Base-by-base conservation (phyloP, 1,284 basidiomycete genomes). In the Trametes pubescens region DNA sequence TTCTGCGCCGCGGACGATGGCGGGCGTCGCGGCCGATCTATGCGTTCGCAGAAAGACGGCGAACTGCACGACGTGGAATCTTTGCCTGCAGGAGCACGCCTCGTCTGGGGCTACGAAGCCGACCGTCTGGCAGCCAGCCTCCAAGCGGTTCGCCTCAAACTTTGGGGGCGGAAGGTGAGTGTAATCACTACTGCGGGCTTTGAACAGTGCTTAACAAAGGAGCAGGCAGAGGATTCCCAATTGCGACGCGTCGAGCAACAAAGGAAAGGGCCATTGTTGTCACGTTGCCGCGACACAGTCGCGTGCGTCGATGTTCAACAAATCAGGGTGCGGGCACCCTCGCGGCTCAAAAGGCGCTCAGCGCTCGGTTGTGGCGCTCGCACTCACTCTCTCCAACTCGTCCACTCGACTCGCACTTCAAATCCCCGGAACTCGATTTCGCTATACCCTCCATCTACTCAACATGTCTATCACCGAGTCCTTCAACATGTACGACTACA, bases 251-350 rank as follows among this genome's bases (percentile, higher is more conserved):
- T 2, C 21, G 22, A 21, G 24, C 21, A 21, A 16, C 16, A 43
- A 43, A 43, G 2, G 14, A 16, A 18, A 8, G 9, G 1, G 7
- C 22, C 44, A 24, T 47, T 47, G 44, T 47, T 26, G 44, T 47
- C 44, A 47, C 44, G 44, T 47, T 47, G 9, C 21, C 44, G 44
- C 44, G 44, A 47, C 44, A 47, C 44, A 21, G 24, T 47, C 44
- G 44, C 21, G 22, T 26, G 44, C 44, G 44, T 47, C 44, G 44
- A 47, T 47, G 44, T 24, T 47, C 44, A 47, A 10, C 22, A 10
- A n/a, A 43, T 18, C 18, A 43, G 18, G 16, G 40, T 43, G 14
- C 18, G 8, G 16, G 18, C 21, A 24, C 44, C 2, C 9, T 11
- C 22, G 44, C 21, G 9, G 10, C 7, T n/a, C 18, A 18, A 43